Percentiles rank a stretch among this genome's conserved stretches.
Conservation (phyloP, 1,284 basidiomycete species). For the Ganoderma lingzhi region DNA sequence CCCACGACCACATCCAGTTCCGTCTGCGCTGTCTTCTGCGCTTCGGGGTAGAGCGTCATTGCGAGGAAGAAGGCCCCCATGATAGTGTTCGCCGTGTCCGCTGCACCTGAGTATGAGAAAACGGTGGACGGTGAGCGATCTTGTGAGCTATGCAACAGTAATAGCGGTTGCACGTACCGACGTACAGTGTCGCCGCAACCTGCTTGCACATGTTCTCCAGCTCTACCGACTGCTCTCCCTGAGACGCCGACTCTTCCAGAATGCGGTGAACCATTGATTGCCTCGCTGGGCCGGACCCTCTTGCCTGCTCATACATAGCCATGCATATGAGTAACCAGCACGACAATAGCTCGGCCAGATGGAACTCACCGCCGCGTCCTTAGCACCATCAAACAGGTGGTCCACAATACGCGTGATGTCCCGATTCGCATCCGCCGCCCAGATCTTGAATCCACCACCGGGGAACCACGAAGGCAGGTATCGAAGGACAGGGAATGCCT, state of each 20-base stretch:
- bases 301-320: too few species aligned
- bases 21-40: conserved; percentile 40
- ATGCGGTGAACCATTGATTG: conserved; percentile 14
- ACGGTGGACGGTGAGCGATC: too few species aligned
- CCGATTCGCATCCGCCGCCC: conserved; percentile 19
- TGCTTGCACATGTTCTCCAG: conserved; percentile 1
- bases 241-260: conserved; percentile 6
- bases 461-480: conserved; percentile 27
- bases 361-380: conserved; percentile 15
- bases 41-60: conserved; percentile 42
- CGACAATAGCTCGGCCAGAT: background rate
- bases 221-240: conserved; percentile 11
- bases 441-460: conserved; percentile 21
- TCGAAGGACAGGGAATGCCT: conserved; percentile 25
- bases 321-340: background rate
- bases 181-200: conserved; percentile 26
- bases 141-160: too few species aligned
- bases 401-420: conserved; percentile 21
- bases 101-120: too few species aligned
- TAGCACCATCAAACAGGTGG: conserved; percentile 21
- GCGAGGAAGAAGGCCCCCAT: conserved; percentile 38
- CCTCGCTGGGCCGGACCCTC: too few species aligned
- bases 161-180: conserved; percentile 14
- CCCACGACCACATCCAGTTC: conserved; percentile 44
- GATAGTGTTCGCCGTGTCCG: background rate